Evolutionary conservation across 306 rosid species (phyloP).

Genomic region (Pyrus pyrifolia): DNA sequence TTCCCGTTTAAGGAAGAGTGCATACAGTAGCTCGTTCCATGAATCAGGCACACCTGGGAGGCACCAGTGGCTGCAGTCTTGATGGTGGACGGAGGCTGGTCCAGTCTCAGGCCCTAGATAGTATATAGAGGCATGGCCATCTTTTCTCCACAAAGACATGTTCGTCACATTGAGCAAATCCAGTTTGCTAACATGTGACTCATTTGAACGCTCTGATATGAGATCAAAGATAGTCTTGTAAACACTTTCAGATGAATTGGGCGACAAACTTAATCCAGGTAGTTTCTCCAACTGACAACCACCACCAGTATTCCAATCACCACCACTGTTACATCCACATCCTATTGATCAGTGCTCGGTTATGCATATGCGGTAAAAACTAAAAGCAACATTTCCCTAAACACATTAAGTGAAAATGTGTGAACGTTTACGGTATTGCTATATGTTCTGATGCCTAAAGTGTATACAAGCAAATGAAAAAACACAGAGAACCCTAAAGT

Average conservation of each 20-base stretch:
- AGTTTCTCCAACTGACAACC: constrained; percentile 78
- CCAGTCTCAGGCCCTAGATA: constrained; percentile 40
- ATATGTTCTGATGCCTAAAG: neutral
- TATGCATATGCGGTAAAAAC: neutral
- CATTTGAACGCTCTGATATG: constrained; percentile 31
- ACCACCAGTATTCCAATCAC: constrained; percentile 79
- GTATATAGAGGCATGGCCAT: constrained; percentile 78
- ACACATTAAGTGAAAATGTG: neutral
- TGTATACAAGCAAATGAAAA: neutral
- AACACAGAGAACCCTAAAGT: neutral
- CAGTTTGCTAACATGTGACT: constrained; percentile 34
- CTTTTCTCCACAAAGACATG: constrained; percentile 69
- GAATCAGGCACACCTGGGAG: constrained; percentile 92
- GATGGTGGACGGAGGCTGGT: constrained; percentile 47
- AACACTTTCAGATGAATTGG: constrained; percentile 29
- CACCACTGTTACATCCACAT: constrained; percentile 49
- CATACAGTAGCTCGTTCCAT: constrained; percentile 82
- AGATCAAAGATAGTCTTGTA: constrained; percentile 35
- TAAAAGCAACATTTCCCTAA: neutral
- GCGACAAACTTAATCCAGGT: constrained; percentile 50
- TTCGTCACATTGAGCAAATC: constrained; percentile 60
- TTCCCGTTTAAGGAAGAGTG: constrained; percentile 54
- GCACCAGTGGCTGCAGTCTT: constrained; percentile 99
- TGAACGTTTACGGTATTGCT: neutral
- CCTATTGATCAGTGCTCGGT: constrained; percentile 16